phyloP scores from a whole-genome alignment of 768 basidiomycete species.

The Leccinellum rugosiceps region DNA sequence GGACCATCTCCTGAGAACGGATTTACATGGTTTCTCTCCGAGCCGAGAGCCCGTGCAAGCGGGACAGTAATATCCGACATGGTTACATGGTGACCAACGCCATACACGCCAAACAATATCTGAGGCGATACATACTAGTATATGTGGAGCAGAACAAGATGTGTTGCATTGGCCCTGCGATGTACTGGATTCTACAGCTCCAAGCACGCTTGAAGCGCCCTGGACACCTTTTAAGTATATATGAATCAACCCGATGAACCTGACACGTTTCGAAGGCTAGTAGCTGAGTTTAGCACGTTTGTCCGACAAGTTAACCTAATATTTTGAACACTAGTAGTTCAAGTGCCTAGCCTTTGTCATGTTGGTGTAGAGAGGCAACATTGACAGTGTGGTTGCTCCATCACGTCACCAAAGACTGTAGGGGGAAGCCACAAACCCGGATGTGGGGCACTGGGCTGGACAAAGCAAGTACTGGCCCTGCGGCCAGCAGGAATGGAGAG shows the following conservation, averaged over 20 bases:
- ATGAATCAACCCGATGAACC: neutral
- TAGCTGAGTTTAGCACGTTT: neutral
- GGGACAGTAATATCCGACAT: too few species aligned
- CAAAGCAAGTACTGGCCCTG: too few species aligned
- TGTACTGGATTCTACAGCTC: neutral
- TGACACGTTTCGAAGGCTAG: neutral
- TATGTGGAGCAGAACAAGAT: neutral
- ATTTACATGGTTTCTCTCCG: neutral
- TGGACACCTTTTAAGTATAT: neutral
- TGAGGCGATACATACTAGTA: neutral
- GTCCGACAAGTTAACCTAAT: neutral
- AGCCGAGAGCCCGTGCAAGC: too few species aligned
- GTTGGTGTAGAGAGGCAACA: neutral
- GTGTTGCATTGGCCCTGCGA: neutral
- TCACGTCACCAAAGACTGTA: neutral
- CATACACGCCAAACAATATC: neutral
- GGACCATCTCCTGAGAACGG: neutral
- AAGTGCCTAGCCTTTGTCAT: neutral
- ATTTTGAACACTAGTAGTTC: too few species aligned
- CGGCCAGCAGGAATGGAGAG: too few species aligned
- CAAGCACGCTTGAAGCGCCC: neutral
- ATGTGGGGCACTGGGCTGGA: too few species aligned
- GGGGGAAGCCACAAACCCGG: too few species aligned
- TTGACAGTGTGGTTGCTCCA: neutral
- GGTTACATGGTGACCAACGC: neutral